phyloP scores from a whole-genome alignment of 1,139 yeast genomes.

The Hanseniaspora uvarum region DNA sequence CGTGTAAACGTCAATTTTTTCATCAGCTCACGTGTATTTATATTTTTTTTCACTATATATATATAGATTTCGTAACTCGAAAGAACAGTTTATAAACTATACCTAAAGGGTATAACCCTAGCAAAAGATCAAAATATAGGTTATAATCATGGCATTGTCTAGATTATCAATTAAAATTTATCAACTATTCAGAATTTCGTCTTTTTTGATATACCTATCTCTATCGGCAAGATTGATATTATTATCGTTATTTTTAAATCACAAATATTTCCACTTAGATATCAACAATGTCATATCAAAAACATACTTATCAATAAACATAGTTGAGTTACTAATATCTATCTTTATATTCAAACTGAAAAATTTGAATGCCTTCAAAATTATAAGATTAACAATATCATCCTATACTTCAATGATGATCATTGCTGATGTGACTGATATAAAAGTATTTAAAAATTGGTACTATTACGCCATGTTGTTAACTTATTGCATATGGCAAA shows the following conservation, averaged over 20 bases:
- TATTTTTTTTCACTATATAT: not conserved
- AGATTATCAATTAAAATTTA: slow-evolving; percentile 1
- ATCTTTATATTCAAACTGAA: not conserved
- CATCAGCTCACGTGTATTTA: too few species aligned
- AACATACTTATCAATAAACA: not conserved
- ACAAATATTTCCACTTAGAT: slow-evolving; percentile 12
- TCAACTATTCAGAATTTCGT: slow-evolving; percentile 6
- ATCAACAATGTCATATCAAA: not conserved
- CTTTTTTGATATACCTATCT: slow-evolving; percentile 10
- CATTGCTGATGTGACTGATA: not conserved
- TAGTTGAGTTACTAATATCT: slow-evolving; percentile 2
- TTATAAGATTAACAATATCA: not conserved
- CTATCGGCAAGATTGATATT: slow-evolving; percentile 3
- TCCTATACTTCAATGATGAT: slow-evolving; percentile 4
- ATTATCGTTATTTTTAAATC: slow-evolving; percentile 7
- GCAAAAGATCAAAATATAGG: not conserved
- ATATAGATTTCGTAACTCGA: too few species aligned
- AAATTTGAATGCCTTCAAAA: not conserved
- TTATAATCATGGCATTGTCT: slow-evolving; percentile 3
- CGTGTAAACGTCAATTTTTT: too few species aligned
- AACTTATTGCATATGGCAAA: slow-evolving; percentile 11
- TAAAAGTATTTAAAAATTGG: slow-evolving; percentile 12
- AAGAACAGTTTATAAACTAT: too few species aligned
- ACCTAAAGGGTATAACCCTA: too few species aligned
- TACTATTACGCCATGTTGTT: slow-evolving; percentile 10